Percentiles rank a stretch among this genome's conserved stretches.
Evolutionary conservation across 192 early-diverging fungal genomes (phyloP).

Genomic region (Lunasporangiospora selenospora): DNA sequence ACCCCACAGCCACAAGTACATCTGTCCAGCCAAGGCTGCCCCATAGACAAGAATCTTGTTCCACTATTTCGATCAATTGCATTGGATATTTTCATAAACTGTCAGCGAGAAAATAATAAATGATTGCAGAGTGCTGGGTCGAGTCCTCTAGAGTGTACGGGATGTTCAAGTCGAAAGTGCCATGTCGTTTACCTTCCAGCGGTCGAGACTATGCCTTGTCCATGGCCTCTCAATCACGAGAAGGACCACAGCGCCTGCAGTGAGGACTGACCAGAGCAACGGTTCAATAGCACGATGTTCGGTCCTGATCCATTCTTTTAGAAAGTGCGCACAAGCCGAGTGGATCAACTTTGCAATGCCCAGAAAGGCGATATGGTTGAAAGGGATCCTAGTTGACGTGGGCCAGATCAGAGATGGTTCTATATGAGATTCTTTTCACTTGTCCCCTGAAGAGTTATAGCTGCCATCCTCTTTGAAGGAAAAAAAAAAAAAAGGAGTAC

Average conservation of each 20-base stretch:
- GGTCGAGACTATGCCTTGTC: slow-evolving; percentile 7
- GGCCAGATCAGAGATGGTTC: too few relatives aligned
- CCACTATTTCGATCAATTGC: slow-evolving; percentile 33
- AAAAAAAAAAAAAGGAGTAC: slow-evolving; percentile 2
- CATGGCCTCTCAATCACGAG: slow-evolving; percentile 34
- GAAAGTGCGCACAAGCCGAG: slow-evolving; percentile 30
- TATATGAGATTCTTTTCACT: too few relatives aligned
- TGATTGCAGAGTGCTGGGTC: too few relatives aligned
- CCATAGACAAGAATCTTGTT: slow-evolving; percentile 34
- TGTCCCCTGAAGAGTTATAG: too few relatives aligned
- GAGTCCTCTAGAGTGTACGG: too few relatives aligned
- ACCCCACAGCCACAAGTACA: slow-evolving; percentile 49
- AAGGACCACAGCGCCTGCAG: slow-evolving; percentile 10
- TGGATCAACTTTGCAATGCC: slow-evolving; percentile 44
- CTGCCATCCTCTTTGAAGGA: too few relatives aligned
- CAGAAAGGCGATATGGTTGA: slow-evolving; percentile 48
- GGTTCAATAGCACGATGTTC: slow-evolving; percentile 30
- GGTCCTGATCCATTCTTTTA: slow-evolving; percentile 33
- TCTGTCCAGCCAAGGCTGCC: slow-evolving; percentile 34
- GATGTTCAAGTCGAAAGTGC: too few relatives aligned
- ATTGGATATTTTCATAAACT: too few relatives aligned
- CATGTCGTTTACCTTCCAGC: slow-evolving; percentile 49
- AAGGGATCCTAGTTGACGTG: slow-evolving; percentile 33
- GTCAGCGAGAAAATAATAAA: too few relatives aligned
- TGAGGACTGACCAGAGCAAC: slow-evolving; percentile 22